Evolutionary conservation across 352 stramenopile species (phyloP).

Genomic region (Phytopythium aichiense): DNA sequence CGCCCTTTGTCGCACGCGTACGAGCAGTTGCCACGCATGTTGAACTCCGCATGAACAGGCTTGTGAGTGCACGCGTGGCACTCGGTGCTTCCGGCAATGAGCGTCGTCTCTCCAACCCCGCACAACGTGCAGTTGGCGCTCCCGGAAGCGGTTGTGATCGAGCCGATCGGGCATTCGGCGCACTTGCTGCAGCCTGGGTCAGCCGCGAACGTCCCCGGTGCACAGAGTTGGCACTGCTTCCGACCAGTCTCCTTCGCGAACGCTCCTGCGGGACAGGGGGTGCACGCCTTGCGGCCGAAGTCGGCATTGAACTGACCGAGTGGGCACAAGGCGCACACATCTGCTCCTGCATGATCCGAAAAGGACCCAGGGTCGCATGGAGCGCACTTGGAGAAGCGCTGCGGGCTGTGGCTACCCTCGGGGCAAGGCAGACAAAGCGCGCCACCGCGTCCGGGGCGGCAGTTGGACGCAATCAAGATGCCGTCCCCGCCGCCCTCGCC

Average conservation of each 20-base stretch:
- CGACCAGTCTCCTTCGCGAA: slow-evolving; percentile 40
- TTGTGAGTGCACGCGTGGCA: slow-evolving; percentile 58
- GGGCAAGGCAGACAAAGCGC: slow-evolving; percentile 64
- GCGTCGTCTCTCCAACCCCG: slow-evolving; percentile 71
- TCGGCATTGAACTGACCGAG: slow-evolving; percentile 61
- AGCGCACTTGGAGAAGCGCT: slow-evolving; percentile 48
- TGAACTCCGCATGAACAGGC: slow-evolving; percentile 67
- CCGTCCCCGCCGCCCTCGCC: slow-evolving; percentile 57
- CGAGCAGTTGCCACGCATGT: slow-evolving; percentile 72
- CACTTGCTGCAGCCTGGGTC: slow-evolving; percentile 42
- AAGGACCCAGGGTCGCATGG: slow-evolving; percentile 69
- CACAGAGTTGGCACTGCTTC: slow-evolving; percentile 55
- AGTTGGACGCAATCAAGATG: slow-evolving; percentile 50
- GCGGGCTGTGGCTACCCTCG: slow-evolving; percentile 60
- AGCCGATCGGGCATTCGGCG: slow-evolving; percentile 52
- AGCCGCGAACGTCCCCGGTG: slow-evolving; percentile 47
- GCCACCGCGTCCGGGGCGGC: slow-evolving; percentile 55
- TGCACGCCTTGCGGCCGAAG: slow-evolving; percentile 64
- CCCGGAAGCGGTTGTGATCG: slow-evolving; percentile 42
- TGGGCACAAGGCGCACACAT: slow-evolving; percentile 45
- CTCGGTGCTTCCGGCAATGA: slow-evolving; percentile 34
- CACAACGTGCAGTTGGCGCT: slow-evolving; percentile 64
- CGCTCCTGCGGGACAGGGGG: slow-evolving; percentile 51
- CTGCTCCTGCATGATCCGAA: slow-evolving; percentile 37
- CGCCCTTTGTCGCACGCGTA: slow-evolving; percentile 81